Evolutionary conservation across 2,329 filamentous ascomycete species (phyloP).

Genomic region (Aspergillus pseudonomiae): DNA sequence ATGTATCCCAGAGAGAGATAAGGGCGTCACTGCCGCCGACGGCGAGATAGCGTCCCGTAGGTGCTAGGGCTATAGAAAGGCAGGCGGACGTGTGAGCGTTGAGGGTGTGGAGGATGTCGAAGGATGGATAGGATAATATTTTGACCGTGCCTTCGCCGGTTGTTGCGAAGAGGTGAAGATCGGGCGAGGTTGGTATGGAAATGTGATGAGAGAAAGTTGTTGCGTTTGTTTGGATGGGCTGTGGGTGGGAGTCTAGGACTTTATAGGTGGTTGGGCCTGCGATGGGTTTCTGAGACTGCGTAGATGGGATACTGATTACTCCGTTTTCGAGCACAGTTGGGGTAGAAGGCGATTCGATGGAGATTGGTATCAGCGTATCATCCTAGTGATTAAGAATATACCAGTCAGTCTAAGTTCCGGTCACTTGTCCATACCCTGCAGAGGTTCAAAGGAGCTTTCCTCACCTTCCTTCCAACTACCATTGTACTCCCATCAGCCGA

Average conservation of each 20-base stretch:
- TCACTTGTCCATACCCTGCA: not conserved
- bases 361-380: slow-evolving; percentile 51
- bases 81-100: slow-evolving; percentile 54
- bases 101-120: slow-evolving; percentile 48
- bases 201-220: slow-evolving; percentile 51
- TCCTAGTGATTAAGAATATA: slow-evolving; percentile 38
- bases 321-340: slow-evolving; percentile 33
- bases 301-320: slow-evolving; percentile 7
- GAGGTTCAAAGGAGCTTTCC: not conserved
- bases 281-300: slow-evolving; percentile 16
- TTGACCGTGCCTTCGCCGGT: slow-evolving; percentile 54
- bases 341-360: slow-evolving; percentile 43
- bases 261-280: slow-evolving; percentile 37
- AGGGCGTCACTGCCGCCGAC: slow-evolving; percentile 53
- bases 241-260: slow-evolving; percentile 46
- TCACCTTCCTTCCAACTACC: slow-evolving; percentile 52
- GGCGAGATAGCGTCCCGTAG: slow-evolving; percentile 52
- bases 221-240: slow-evolving; percentile 52
- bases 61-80: slow-evolving; percentile 49
- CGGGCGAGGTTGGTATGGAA: slow-evolving; percentile 36
- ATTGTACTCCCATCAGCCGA: slow-evolving; percentile 51
- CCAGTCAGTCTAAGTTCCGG: not conserved
- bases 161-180: slow-evolving; percentile 50
- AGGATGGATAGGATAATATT: slow-evolving; percentile 51
- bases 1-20: slow-evolving; percentile 55